Evolutionary conservation across 1,284 basidiomycete species (phyloP).

Genomic region (Ceratobasidium sp.): DNA sequence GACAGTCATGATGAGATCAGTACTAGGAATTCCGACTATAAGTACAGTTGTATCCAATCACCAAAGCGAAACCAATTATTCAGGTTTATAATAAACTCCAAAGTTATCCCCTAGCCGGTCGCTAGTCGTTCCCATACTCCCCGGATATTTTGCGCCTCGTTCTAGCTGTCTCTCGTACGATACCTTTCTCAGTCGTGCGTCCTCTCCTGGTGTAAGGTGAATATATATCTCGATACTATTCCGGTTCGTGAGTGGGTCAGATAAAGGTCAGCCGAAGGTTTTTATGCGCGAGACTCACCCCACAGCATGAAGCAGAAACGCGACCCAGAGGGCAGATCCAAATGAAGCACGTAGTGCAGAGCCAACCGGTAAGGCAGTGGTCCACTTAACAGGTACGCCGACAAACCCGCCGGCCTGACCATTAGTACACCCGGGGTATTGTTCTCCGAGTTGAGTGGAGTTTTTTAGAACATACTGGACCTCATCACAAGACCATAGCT

Average conservation of each 20-base stretch:
- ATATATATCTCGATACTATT: constrained; percentile 13
- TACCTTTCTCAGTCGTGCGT: constrained; percentile 21
- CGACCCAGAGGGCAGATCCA: constrained; percentile 26
- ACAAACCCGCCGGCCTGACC: not conserved
- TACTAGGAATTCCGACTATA: no score
- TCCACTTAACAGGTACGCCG: constrained; percentile 13
- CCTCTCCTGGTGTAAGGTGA: constrained; percentile 37
- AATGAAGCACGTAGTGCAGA: constrained; percentile 27
- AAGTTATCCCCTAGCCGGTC: constrained; percentile 39
- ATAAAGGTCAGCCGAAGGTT: not conserved
- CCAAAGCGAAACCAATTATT: constrained; percentile 2
- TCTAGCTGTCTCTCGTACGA: constrained; percentile 40
- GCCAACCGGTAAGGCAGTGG: not conserved
- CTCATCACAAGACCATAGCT: constrained; percentile 15
- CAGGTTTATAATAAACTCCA: constrained; percentile 23
- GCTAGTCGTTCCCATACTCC: constrained; percentile 32
- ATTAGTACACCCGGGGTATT: not conserved
- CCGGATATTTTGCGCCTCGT: constrained; percentile 1
- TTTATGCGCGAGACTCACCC: not conserved
- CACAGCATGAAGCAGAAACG: constrained; percentile 24
- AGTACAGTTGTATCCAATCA: no score
- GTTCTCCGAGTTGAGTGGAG: not conserved
- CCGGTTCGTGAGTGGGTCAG: not conserved
- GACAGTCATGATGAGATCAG: no score
- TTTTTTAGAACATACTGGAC: constrained; percentile 18